Base-by-base conservation (phyloP, 192 early-diverging fungal genomes). In the Linnemannia elongata region DNA sequence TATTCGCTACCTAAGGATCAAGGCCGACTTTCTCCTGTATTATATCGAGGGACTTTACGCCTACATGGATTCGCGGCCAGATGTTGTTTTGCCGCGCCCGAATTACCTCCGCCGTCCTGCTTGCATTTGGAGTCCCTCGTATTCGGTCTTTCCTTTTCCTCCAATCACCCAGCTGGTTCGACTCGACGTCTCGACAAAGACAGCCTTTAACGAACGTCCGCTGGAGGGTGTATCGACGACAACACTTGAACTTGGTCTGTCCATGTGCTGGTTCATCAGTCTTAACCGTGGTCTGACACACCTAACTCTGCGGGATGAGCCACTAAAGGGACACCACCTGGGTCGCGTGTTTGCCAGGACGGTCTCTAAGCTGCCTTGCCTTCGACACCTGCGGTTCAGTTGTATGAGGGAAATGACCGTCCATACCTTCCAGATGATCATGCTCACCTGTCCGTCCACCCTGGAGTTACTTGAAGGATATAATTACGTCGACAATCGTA, bases 261-360 rank as follows among this genome's bases (percentile, higher is more conserved):
- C 60, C n/a, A 66, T 66, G 60, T 66, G 60, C 12, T 66, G 60
- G 60, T 66, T 66, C 60, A 66, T 66, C 30, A 66, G 60, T 30
- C 60, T 66, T 30, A 66, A 66, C 30, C 60, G 27, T 33, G 30
- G 30, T 12, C 60, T 66, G n/a, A 66, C 30, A 15, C 60, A 66
- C 12, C 60, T 66, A 2, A 66, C 60, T 66, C 60, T 66, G 27
- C 60, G 30, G 60, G 60, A 66, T 15, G 60, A 66, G 27, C 27
- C 60, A 27, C 60, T 66, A 13, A 27, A 66, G 12, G 60, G 27
- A 66, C 12, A 10, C 8, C 30, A 33, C 24, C 12, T 66, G 10
- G n/a, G 27, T 33, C 60, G 60, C 27, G 60, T 66, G 60, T 66
- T 66, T 66, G 60, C 60, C 27, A 27, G 60, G 30, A 66, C 60